These are phyloP conservation scores for Botrytis tulipae DNA, from an alignment of 2,329 filamentous ascomycete species.

Conservation along the genomic window DNA sequence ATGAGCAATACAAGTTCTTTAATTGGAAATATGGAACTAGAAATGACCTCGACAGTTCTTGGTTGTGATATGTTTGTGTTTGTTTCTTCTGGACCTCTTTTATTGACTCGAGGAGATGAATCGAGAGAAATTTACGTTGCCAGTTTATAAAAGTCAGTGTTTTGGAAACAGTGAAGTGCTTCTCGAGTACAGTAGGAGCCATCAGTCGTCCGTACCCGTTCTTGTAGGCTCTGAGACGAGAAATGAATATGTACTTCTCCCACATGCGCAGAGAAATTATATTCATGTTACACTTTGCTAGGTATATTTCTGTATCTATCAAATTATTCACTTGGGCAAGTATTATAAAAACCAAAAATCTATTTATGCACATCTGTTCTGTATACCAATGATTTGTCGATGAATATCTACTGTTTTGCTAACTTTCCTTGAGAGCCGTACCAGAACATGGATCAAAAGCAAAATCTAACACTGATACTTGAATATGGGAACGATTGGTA, in stretches of 20 bases:
- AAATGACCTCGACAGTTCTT: constrained; percentile 73
- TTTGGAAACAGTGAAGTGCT: background rate
- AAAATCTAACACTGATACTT: background rate
- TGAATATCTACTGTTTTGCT: background rate
- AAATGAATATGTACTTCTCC: background rate
- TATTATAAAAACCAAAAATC: too few species aligned
- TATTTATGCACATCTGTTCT: background rate
- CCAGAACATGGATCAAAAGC: background rate
- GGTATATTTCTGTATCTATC: background rate
- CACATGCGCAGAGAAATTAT: background rate
- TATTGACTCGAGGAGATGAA: background rate
- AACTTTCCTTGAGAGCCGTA: background rate
- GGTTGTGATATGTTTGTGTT: constrained; percentile 66
- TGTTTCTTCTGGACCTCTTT: background rate
- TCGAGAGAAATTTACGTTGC: background rate
- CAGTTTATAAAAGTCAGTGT: background rate
- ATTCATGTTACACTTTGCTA: background rate
- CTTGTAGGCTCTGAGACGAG: background rate
- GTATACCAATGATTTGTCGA: background rate
- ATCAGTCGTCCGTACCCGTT: background rate
- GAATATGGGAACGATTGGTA: constrained; percentile 72
- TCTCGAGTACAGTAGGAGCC: background rate
- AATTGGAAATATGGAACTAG: constrained; percentile 26
- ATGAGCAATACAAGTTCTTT: background rate
- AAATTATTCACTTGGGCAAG: too few species aligned